Evolutionary conservation across 2,329 filamentous ascomycete species (phyloP), one percentile per base, ranked within the genome.

Genomic region (Plenodomus biglobosus): DNA sequence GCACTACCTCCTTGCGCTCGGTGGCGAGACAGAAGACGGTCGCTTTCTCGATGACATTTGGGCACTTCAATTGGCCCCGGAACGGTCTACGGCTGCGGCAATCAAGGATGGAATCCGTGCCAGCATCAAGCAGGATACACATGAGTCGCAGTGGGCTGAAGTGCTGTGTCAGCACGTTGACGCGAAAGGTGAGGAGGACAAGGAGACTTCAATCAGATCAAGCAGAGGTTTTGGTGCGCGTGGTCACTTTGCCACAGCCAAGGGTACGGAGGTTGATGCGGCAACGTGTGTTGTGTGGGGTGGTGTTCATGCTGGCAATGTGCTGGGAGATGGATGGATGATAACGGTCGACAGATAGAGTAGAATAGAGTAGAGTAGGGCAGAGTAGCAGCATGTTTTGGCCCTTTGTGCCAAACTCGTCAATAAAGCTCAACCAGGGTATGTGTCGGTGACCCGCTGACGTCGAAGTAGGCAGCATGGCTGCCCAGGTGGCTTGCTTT

Each of bases 251-350:
- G 72, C 69, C 1, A 65, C 66, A 2, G 64, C 68, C 7, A 71
- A 64, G 40, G 74, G 73, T 1, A 71, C 73, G 0, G 76, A 78
- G 42, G 66, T 76, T 3, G 75, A 76, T 52, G 78, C 75, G 3
- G 75, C 73, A 41, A 77, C 70, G 13, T 71, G 79, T 6, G 68
- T 82, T 2, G 56, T 80, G 11, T 83, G 80, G 80, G 80, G 80
- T n/a, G 80, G 80, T 0, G 50, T 75, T 3, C 75, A 76, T 55
- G 70, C 66, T 0, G 76, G 76, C 2, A 71, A 70, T 38, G 53
- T 72, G 2, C 42, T 72, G 15, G 59, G 65, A n/a, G 73, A 76
- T 62, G 75, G 74, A 4, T 69, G 73, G 65, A 53, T 77, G 61
- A 52, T 76, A n/a, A 74, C 67, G 27, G 68, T 76, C 6, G 69